These are phyloP conservation scores for Talaromyces sp. DNA, from an alignment of 2,329 filamentous ascomycete genomes.

Conservation along the genomic window DNA sequence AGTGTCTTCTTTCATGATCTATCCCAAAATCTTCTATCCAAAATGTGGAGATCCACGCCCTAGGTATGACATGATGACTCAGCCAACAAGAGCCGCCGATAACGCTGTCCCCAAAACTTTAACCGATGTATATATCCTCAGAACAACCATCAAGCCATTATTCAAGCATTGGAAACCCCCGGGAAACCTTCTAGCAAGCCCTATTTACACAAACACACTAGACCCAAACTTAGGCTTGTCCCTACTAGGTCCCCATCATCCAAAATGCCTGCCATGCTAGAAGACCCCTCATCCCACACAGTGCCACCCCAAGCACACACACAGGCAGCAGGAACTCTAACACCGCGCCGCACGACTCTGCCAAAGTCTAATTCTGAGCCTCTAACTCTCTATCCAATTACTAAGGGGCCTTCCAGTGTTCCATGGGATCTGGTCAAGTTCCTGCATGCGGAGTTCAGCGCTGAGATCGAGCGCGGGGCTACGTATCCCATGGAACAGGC, in stretches of 20 bases:
- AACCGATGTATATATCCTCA: too few relatives aligned
- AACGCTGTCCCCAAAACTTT: too few relatives aligned
- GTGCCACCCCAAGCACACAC: conserved; percentile 28
- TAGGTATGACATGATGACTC: too few relatives aligned
- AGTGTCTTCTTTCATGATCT: too few relatives aligned
- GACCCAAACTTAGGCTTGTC: neutral
- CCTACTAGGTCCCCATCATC: neutral
- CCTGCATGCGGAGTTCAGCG: conserved; percentile 37
- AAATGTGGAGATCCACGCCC: too few relatives aligned
- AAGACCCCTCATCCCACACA: conserved; percentile 35
- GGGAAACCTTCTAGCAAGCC: too few relatives aligned
- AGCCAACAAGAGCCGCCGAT: too few relatives aligned
- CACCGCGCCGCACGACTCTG: conserved; percentile 27
- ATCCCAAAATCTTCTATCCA: too few relatives aligned
- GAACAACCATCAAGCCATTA: too few relatives aligned
- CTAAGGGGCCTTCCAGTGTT: conserved; percentile 23
- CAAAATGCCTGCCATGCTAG: conserved; percentile 41
- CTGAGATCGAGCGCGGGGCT: conserved; percentile 38
- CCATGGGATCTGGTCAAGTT: conserved; percentile 29
- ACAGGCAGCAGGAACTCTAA: conserved; percentile 24
- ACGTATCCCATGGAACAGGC: conserved; percentile 45
- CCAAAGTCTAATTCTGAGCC: conserved; percentile 22
- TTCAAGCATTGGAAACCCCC: too few relatives aligned
- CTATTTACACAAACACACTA: too few relatives aligned
- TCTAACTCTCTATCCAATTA: conserved; percentile 36